Base-by-base conservation (phyloP, 1,284 basidiomycete genomes). In the Tilletia indica region DNA sequence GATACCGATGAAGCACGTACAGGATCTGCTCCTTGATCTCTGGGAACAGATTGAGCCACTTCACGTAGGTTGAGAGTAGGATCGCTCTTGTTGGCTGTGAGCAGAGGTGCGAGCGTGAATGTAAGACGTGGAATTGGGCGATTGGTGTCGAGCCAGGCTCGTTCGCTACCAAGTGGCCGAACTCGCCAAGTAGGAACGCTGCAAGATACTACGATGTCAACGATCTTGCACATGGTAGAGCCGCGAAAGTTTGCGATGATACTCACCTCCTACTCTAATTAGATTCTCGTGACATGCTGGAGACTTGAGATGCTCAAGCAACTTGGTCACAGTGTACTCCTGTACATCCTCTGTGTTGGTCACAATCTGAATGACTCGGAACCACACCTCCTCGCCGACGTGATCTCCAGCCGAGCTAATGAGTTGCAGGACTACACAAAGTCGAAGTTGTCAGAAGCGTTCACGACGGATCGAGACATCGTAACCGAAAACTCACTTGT, bases 31-130 rank as follows among this genome's bases (percentile, higher is more conserved):
- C 89, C 78, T 96, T 95, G 86, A 99, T 97, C 85, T 99, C 97
- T 6, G 97, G 97, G 86, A 99, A 99, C 69, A 99, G 91, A 84
- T 99, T 99, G 75, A 97, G 93, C 96, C 94, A 97, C 88, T 99
- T 99, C 87, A 98, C 91, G 85, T 99, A 99, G 0, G 97, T 97
- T 6, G 96, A 96, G 16, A 99, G 87, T 34, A 99, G 89, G 61
- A 99, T 88, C 0, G 95, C 92, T 39, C 96, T 90, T 5, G 97
- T 99, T 38, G 94, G 87, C 1, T 95, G 93, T 51, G 93, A 90
- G 84, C 96, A 97, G 81, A 94, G 92, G 83, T 96, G 94, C 38
- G 95, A 95, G 84, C 98, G 97, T 4, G 93, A 91, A 85, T 99
- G 96, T 5, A 99, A 86, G 3, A 93, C 88, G 78, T 94, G 92